Conservation (phyloP, 2,329 filamentous ascomycete species). For the Biscogniauxia sp. region DNA sequence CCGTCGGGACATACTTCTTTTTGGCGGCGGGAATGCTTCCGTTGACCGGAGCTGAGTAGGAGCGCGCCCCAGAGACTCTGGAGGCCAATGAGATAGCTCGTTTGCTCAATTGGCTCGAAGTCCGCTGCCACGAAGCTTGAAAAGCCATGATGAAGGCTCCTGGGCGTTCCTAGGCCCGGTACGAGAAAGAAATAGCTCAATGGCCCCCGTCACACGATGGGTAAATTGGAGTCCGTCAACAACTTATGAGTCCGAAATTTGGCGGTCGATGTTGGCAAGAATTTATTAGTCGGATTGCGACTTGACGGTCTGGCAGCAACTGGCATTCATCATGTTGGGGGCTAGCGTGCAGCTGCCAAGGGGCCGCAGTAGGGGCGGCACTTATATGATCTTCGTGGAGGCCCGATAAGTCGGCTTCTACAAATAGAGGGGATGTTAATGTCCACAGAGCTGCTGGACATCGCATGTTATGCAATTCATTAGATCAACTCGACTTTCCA, state of each 20-base stretch:
- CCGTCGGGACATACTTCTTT: conserved; percentile 83
- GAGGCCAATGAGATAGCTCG: conserved; percentile 3
- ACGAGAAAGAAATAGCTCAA: conserved; percentile 14
- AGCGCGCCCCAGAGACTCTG: conserved; percentile 13
- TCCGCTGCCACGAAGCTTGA: conserved; percentile 8
- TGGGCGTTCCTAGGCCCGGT: conserved; percentile 10
- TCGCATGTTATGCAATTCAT: no score
- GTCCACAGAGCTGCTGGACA: no score
- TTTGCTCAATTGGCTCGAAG: conserved; percentile 5
- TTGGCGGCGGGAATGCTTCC: conserved; percentile 71
- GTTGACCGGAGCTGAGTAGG: conserved; percentile 59
- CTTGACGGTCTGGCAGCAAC: no score
- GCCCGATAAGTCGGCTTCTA: no score
- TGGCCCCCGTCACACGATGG: conserved; percentile 7
- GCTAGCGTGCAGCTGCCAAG: no score
- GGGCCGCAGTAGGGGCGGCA: no score
- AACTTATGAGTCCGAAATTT: conserved; percentile 1
- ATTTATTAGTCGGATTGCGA: not conserved
- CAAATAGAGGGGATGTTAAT: no score
- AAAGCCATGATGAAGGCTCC: conserved; percentile 16
- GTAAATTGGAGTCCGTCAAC: not conserved
- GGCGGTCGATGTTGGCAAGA: not conserved
- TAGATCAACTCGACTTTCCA: no score
- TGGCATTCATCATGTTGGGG: no score
- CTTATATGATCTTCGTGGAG: no score